Evolutionary conservation across 2,329 filamentous ascomycete genomes (phyloP), one percentile per base, ranked within the genome.

Genomic region (Fusarium sp.): DNA sequence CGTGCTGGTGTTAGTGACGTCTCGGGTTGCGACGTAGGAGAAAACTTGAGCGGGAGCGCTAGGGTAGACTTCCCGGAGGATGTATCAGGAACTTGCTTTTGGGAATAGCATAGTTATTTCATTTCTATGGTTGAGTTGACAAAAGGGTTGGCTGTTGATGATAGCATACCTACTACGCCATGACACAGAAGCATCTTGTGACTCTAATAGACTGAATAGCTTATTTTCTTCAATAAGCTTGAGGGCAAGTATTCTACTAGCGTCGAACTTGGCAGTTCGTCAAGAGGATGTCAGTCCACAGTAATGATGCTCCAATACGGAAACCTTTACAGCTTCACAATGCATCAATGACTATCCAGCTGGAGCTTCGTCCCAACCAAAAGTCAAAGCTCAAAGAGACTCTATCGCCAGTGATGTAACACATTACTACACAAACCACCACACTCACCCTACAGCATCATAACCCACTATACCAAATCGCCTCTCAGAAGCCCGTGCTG

Each of bases 31-130:
- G 14, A 42, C 50, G 24, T 27, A 54, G 32, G 11, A 22, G 44
- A 45, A 20, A 22, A 45, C 64, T 56, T 62, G 9, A 27, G 25
- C 59, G 68, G 68, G 68, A 69, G 30, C 63, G 68, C 68, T 72
- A 72, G 60, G 49, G 40, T 53, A 69, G 55, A 44, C 51, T 61
- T 58, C 44, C 64, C 50, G 59, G 49, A 42, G 44, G 34, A n/a
- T 12, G 34, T 30, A 42, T 30, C 16, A 40, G 50, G 30, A 50
- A 49, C 40, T 44, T 52, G 10, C 40, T 59, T 51, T 42, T 46
- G 68, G 54, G 43, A 60, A 15, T 20, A n/a, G 45, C 47, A 15
- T 51, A 30, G 24, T 34, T 34, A 30, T 62, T 44, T 43, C 38
- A 20, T 34, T 34, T 54, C 11, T 52, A 38, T 22, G 18, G 32